Conservation (phyloP, 2,329 filamentous ascomycete genomes). For the Thelonectria olida region DNA sequence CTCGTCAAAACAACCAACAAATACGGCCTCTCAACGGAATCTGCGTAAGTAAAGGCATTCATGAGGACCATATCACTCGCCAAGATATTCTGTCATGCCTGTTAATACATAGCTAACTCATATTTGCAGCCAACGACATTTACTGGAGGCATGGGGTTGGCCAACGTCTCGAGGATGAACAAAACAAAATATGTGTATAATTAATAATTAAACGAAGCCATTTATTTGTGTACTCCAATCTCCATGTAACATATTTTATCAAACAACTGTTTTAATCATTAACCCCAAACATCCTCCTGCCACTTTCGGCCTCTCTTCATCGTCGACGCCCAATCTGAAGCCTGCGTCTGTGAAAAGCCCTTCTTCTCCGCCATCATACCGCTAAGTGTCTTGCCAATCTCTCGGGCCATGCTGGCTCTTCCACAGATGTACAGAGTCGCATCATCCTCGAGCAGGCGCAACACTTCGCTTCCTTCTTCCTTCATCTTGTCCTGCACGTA, state of each 20-base stretch:
- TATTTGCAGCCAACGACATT: constrained; percentile 20
- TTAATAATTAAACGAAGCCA: not conserved
- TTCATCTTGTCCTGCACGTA: constrained; percentile 24
- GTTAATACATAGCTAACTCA: not conserved
- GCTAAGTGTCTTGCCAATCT: constrained; percentile 24
- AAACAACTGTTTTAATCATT: not conserved
- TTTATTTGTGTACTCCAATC: not conserved
- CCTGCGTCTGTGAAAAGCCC: constrained; percentile 9
- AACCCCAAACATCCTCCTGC: constrained; percentile 25
- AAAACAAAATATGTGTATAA: not conserved
- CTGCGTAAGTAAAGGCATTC: constrained; percentile 26
- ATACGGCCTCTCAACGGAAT: constrained; percentile 19
- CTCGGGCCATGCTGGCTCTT: constrained; percentile 19
- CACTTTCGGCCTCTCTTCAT: constrained; percentile 25
- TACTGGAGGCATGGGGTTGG: constrained; percentile 25
- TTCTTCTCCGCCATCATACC: constrained; percentile 14
- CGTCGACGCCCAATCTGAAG: constrained; percentile 13
- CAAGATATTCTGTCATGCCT: no score
- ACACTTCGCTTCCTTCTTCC: not conserved
- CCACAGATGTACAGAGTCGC: constrained; percentile 22
- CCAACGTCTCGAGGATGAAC: not conserved
- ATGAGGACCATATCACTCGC: no score
- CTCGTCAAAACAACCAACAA: constrained; percentile 20
- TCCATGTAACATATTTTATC: not conserved
- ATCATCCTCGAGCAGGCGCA: constrained; percentile 9